A percentile compares a stretch with the other conserved stretches of the same genome.
Conservation (phyloP, 169 alveolate species). For the Besnoitia besnoiti region DNA sequence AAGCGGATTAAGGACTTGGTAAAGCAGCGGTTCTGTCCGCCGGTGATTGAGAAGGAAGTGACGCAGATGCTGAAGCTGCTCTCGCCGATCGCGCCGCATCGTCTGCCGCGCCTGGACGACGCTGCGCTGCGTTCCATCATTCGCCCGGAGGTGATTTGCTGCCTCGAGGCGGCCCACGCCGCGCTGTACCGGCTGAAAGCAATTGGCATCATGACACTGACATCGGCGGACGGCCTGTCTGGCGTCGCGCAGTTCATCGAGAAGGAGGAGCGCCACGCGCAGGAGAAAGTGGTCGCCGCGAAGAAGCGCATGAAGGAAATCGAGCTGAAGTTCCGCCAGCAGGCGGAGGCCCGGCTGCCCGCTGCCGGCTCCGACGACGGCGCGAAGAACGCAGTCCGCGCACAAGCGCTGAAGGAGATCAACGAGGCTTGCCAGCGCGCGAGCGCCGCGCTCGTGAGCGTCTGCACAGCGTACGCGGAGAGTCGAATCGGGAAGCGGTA, state of each 20-base stretch:
- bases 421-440: neutral
- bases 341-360: neutral
- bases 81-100: constrained; percentile 67
- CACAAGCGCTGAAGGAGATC: neutral
- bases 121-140: constrained; percentile 79
- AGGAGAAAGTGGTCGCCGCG: constrained; percentile 20
- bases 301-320: constrained; percentile 23
- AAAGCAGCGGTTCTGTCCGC: constrained; percentile 78
- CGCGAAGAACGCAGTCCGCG: neutral
- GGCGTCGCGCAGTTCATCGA: constrained; percentile 53
- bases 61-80: constrained; percentile 77
- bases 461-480: neutral
- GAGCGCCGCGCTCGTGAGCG: constrained; percentile 8
- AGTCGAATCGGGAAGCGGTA: constrained; percentile 44
- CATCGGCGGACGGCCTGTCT: constrained; percentile 73
- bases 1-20: constrained; percentile 78
- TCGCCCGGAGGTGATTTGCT: constrained; percentile 82
- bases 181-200: constrained; percentile 78
- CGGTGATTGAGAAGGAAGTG: constrained; percentile 79
- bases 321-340: neutral
- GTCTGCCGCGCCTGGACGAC: constrained; percentile 74
- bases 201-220: constrained; percentile 77
- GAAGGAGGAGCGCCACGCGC: constrained; percentile 53
- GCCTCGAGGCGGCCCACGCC: constrained; percentile 83
- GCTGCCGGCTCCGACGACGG: neutral